These are phyloP conservation scores for Naganishia friedmannii DNA, from an alignment of 768 basidiomycete species.

Conservation along the genomic window DNA sequence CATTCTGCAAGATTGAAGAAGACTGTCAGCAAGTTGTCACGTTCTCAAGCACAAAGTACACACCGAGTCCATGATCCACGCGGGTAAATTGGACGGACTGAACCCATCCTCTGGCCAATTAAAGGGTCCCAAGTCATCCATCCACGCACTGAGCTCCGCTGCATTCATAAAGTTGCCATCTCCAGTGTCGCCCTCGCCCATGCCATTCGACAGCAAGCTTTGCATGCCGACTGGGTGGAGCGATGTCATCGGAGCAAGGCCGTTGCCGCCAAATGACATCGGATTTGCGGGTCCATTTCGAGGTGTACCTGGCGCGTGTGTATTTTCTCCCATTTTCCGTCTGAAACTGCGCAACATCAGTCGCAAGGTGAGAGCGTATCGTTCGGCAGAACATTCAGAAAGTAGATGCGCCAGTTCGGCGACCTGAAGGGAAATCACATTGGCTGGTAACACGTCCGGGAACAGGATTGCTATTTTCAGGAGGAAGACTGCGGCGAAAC, in stretches of 20 bases:
- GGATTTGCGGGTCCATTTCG: constrained; percentile 28
- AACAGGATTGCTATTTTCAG: constrained; percentile 93
- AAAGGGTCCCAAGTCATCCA: constrained; percentile 78
- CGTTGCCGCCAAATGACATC: constrained; percentile 28
- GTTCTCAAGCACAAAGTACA: constrained; percentile 40
- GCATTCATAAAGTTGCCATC: constrained; percentile 27
- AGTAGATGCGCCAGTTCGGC: constrained; percentile 85
- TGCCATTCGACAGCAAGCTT: constrained; percentile 34
- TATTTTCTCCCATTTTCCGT: constrained; percentile 71
- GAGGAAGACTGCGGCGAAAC: constrained; percentile 85
- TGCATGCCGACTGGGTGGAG: constrained; percentile 35
- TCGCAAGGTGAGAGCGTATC: constrained; percentile 84
- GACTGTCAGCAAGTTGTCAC: neutral
- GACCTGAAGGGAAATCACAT: constrained; percentile 73
- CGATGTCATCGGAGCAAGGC: constrained; percentile 5
- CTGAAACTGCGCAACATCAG: constrained; percentile 91
- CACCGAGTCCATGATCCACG: constrained; percentile 89
- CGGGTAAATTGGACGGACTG: constrained; percentile 76
- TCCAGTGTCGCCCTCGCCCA: constrained; percentile 20
- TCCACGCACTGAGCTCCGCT: constrained; percentile 53
- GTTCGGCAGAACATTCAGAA: constrained; percentile 88
- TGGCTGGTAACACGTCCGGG: constrained; percentile 76
- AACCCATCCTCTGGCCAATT: constrained; percentile 64
- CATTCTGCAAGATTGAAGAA: constrained; percentile 58
- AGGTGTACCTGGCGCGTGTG: constrained; percentile 46